Percentiles rank a stretch among this genome's conserved stretches.
Conservation (phyloP, 2,329 filamentous ascomycete species). For the Ilyonectria sp. region DNA sequence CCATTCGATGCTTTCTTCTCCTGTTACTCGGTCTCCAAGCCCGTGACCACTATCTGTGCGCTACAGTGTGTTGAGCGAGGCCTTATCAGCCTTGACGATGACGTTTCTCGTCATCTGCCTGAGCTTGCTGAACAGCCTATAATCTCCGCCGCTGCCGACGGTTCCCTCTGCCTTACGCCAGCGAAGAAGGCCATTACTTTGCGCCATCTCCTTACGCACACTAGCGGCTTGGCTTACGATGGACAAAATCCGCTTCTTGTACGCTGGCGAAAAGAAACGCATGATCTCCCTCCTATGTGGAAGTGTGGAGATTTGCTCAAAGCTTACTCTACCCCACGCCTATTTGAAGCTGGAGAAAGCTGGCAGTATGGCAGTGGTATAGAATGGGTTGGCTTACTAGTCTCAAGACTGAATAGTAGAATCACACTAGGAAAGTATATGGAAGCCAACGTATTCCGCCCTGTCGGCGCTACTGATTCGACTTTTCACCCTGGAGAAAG, state of each 20-base stretch:
- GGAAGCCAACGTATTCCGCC: conserved; percentile 8
- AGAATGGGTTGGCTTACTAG: conserved; percentile 15
- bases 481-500: conserved; percentile 6
- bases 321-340: conserved; percentile 2
- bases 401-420: conserved; percentile 4
- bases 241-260: conserved; percentile 6
- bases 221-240: conserved; percentile 14
- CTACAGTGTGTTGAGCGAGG: conserved; percentile 17
- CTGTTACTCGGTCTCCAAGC: conserved; percentile 12
- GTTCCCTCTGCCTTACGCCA: background rate
- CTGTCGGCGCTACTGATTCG: background rate
- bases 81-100: conserved; percentile 14
- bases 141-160: background rate
- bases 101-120: conserved; percentile 4
- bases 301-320: conserved; percentile 13
- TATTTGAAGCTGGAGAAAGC: conserved; percentile 20
- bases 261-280: conserved; percentile 10
- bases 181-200: conserved; percentile 11
- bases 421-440: conserved; percentile 9
- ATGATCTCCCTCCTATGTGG: conserved; percentile 5
- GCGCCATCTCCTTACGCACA: conserved; percentile 18
- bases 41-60: conserved; percentile 13
- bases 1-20: conserved; percentile 10
- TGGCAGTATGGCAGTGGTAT: conserved; percentile 17
- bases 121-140: conserved; percentile 12